Evolutionary conservation across 192 early-diverging fungal species (phyloP), one percentile per base, ranked within the genome.

Genomic region (Funneliformis geosporum): DNA sequence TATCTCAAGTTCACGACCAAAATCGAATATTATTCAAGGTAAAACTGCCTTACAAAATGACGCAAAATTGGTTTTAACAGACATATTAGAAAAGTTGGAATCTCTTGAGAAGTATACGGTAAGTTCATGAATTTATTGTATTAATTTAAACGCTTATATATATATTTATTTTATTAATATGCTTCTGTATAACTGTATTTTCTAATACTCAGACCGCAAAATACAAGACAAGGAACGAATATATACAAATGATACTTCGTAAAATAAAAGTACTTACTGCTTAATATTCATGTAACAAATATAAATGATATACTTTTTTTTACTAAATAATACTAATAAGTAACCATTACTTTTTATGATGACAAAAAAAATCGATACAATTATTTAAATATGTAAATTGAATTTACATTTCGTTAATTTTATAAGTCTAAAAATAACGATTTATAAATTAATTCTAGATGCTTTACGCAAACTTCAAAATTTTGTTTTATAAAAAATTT

Each of bases 1-100:
- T 77, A 60, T 88, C 76, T 47, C 42, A 9, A 73, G 43, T 27
- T n/a, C 7, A 23, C 47, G 25, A 12, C 21, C n/a, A n/a, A n/a
- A n/a, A n/a, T 25, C 67, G 28, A 8, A 8, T 27, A 23, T 21
- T 6, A 14, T 27, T 50, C 5, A 7, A 39, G 18, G 21, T 33
- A 72, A 14, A 38, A 25, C 18, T 33, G 8, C n/a, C 4, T 65
- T 76, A 43, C 28, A 39, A 76, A 64, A 46, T 8, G 40, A 62
- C 27, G 61, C 75, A 28, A 8, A 42, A 44, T n/a, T 47, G 6
- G 55, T 61, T 40, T 16, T 76, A 10, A 76, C 18, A 65, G 59
- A 44, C 14, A 64, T 60, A 25, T 76, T 76, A 25, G 55, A 46
- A 3, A 76, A 64, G 46, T 61, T 76, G 16, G 61, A 59, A 27